Conservation (phyloP, 2,329 filamentous ascomycete genomes). For the Cercospora sp. region DNA sequence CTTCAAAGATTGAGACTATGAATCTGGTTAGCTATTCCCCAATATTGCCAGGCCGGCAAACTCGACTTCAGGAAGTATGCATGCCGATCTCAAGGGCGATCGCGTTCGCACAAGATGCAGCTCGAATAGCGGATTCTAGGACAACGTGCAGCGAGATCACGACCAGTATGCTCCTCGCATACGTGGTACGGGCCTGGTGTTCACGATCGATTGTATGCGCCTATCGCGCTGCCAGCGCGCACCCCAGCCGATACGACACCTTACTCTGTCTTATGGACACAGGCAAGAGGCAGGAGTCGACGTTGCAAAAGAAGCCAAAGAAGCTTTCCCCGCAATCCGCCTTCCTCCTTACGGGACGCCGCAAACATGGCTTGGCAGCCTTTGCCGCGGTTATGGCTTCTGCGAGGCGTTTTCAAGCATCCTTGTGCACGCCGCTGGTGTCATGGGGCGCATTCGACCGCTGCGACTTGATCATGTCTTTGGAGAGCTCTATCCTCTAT, state of each 20-base stretch:
- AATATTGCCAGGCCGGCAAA: neutral
- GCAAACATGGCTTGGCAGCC: neutral
- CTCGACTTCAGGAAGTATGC: neutral
- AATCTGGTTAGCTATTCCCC: neutral
- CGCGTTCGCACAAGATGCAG: neutral
- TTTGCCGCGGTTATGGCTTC: neutral
- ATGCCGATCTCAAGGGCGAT: neutral
- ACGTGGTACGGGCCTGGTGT: neutral
- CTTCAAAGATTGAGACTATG: neutral
- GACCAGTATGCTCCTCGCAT: neutral
- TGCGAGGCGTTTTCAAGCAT: neutral
- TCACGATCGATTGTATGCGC: neutral
- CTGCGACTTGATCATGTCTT: no score
- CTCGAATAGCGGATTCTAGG: neutral
- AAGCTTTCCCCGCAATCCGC: neutral
- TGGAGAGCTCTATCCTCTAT: no score
- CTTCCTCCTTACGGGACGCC: neutral
- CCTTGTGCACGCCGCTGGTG: neutral
- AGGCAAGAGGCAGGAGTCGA: neutral
- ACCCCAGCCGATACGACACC: neutral
- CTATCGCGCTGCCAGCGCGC: neutral
- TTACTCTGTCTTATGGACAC: neutral
- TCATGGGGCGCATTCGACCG: neutral
- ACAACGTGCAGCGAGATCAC: neutral
- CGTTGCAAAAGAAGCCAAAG: neutral